Percentiles rank a stretch among this genome's conserved stretches.
Evolutionary conservation across 495 filamentous ascomycete species (phyloP).

Genomic region (Penicillium roqueforti): DNA sequence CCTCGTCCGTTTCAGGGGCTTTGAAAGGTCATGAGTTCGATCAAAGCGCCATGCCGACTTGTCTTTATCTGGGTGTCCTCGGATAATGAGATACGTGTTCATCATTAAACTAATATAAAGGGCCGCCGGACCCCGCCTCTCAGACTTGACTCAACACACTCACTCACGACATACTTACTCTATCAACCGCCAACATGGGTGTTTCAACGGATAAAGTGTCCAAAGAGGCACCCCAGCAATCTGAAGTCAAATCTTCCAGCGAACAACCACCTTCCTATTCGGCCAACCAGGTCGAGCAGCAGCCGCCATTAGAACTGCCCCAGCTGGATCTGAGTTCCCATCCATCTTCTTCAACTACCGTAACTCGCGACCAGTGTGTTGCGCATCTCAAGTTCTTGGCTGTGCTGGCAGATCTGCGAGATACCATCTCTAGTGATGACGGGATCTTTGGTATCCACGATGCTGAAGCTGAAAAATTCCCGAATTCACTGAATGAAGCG

Average conservation of each 20-base stretch:
- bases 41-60: background rate
- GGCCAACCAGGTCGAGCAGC: constrained; percentile 6
- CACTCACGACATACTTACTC: background rate
- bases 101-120: background rate
- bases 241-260: background rate
- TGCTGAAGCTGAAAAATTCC: constrained; percentile 29
- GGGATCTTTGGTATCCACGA: constrained; percentile 65
- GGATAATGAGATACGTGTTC: background rate
- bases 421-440: constrained; percentile 59
- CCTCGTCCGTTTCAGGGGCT: background rate
- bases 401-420: constrained; percentile 62
- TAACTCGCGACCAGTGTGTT: constrained; percentile 47
- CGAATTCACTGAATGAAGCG: constrained; percentile 13
- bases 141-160: background rate
- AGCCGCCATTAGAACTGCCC: constrained; percentile 10
- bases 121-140: background rate
- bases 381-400: constrained; percentile 75
- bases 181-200: constrained; percentile 15
- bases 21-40: background rate
- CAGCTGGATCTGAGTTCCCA: constrained; percentile 12
- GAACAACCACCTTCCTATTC: constrained; percentile 21
- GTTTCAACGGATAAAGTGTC: constrained; percentile 14
- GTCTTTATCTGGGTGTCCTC: background rate
- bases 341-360: background rate
- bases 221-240: constrained; percentile 7